Conservation (phyloP, 768 basidiomycete species). For the Amanita brunnescens region DNA sequence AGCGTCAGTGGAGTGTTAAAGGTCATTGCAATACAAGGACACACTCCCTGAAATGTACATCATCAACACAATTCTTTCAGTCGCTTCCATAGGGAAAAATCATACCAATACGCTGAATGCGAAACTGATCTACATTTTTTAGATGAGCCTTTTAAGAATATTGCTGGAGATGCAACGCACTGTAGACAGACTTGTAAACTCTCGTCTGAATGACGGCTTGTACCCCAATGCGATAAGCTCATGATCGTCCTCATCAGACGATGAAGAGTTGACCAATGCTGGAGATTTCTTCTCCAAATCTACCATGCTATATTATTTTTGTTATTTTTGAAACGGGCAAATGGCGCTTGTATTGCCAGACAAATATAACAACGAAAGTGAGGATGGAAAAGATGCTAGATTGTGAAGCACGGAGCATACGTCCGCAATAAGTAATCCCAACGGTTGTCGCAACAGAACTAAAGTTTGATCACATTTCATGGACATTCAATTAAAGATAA, state of each 20-base stretch:
- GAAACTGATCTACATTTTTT: conserved; percentile 48
- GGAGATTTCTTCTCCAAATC: background rate
- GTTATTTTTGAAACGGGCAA: too few species aligned
- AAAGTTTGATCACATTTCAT: too few species aligned
- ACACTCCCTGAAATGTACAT: conserved; percentile 45
- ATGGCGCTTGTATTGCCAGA: too few species aligned
- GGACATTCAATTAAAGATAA: too few species aligned
- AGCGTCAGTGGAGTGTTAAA: conserved; percentile 66
- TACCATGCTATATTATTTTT: too few species aligned
- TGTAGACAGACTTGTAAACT: conserved; percentile 79
- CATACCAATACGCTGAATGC: conserved; percentile 73
- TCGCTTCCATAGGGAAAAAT: background rate
- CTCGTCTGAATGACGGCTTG: conserved; percentile 74
- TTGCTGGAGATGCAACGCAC: conserved; percentile 25
- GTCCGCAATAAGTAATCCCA: too few species aligned
- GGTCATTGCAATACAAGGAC: conserved; percentile 70
- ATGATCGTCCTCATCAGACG: conserved; percentile 47
- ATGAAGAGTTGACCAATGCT: background rate
- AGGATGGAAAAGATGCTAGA: too few species aligned
- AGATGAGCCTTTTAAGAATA: background rate
- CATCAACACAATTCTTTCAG: background rate
- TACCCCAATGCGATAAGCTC: conserved; percentile 62
- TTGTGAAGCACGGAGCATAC: too few species aligned
- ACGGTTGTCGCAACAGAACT: too few species aligned
- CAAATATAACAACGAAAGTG: too few species aligned